phyloP scores from a whole-genome alignment of 352 stramenopile species.

The Aphanomyces euteiches region DNA sequence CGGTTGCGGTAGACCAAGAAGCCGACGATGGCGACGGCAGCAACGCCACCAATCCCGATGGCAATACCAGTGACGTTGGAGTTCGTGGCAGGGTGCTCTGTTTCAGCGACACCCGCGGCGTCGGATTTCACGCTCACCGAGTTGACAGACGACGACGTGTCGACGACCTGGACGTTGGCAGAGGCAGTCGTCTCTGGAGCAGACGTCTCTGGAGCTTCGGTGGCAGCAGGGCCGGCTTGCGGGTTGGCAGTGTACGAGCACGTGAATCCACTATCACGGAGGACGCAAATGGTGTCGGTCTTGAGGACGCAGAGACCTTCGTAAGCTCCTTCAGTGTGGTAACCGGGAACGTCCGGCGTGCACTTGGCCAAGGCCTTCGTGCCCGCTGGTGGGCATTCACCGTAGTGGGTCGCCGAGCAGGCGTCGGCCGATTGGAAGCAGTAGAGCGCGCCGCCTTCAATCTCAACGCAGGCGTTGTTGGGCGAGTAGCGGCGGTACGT shows the following conservation, averaged over 20 bases:
- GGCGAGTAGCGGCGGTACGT: not conserved
- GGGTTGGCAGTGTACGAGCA: constrained; percentile 4
- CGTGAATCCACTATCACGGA: not conserved
- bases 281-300: not conserved
- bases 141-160: not conserved
- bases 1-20: constrained; percentile 14
- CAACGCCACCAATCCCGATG: constrained; percentile 2
- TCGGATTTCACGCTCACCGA: not conserved
- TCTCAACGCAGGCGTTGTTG: constrained; percentile 15
- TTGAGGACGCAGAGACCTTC: constrained; percentile 1
- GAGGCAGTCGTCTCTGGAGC: not conserved
- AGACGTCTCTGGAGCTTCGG: not conserved
- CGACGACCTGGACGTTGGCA: not conserved
- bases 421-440: constrained; percentile 12
- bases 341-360: not conserved
- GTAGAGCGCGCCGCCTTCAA: constrained; percentile 22
- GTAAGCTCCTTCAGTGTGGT: not conserved
- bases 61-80: not conserved
- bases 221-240: not conserved
- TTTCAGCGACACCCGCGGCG: not conserved
- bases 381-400: constrained; percentile 11
- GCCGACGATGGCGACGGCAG: constrained; percentile 3
- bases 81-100: not conserved
- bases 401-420: not conserved
- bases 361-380: not conserved